These are phyloP conservation scores for Zymoseptoria pseudotritici DNA, from an alignment of 2,329 filamentous ascomycete genomes.

Conservation along the genomic window DNA sequence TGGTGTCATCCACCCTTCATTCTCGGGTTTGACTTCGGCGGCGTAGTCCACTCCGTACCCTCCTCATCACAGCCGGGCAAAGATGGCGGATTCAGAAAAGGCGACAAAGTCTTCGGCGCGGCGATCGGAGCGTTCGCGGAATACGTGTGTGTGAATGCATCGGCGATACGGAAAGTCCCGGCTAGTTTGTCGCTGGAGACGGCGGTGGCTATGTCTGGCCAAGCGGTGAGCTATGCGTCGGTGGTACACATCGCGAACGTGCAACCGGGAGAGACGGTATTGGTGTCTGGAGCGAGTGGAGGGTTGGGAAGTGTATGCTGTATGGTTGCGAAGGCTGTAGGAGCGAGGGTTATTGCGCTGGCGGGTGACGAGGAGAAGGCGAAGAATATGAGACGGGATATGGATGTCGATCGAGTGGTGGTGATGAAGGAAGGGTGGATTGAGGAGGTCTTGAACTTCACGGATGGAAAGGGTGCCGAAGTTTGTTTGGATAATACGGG, in stretches of 20 bases:
- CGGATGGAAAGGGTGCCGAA: slow-evolving; percentile 46
- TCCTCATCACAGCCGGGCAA: slow-evolving; percentile 1
- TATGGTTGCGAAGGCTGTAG: slow-evolving; percentile 47
- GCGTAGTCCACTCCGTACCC: slow-evolving; percentile 41
- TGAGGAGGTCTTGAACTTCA: slow-evolving; percentile 43
- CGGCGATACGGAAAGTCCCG: slow-evolving; percentile 40
- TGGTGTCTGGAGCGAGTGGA: slow-evolving; percentile 51
- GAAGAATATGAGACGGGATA: slow-evolving; percentile 19
- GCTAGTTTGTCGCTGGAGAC: slow-evolving; percentile 39
- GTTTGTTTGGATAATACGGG: slow-evolving; percentile 54
- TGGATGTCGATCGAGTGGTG: slow-evolving; percentile 25
- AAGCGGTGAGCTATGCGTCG: slow-evolving; percentile 49
- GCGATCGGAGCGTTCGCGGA: slow-evolving; percentile 47
- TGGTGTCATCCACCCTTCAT: slow-evolving; percentile 51
- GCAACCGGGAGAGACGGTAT: slow-evolving; percentile 41
- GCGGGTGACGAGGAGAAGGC: slow-evolving; percentile 44
- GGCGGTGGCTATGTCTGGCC: slow-evolving; percentile 48
- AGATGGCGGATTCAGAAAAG: slow-evolving; percentile 32
- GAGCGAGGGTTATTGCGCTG: slow-evolving; percentile 48
- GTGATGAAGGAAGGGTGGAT: slow-evolving; percentile 47
- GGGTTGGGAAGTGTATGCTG: slow-evolving; percentile 50
- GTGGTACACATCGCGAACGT: slow-evolving; percentile 38
- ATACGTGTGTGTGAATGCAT: slow-evolving; percentile 39
- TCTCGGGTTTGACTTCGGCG: slow-evolving; percentile 54
- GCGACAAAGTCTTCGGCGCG: slow-evolving; percentile 50